Evolutionary conservation across 345 rosid species (phyloP).

Genomic region (Acer campestre): DNA sequence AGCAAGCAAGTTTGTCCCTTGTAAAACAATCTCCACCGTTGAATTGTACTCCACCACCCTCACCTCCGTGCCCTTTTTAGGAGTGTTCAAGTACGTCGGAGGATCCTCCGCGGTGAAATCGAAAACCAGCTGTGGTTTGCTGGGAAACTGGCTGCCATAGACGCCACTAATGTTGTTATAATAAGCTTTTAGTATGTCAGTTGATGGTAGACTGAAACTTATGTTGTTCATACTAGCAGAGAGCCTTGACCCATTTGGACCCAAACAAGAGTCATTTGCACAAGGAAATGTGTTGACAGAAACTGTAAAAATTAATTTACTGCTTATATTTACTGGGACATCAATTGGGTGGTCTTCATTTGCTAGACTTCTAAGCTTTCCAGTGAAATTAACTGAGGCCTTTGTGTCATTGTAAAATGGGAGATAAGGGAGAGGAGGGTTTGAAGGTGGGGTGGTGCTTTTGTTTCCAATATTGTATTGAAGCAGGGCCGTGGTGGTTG

Average conservation of each 20-base stretch:
- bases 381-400: slow-evolving; percentile 37
- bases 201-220: slow-evolving; percentile 33
- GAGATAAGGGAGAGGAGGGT: slow-evolving; percentile 36
- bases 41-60: slow-evolving; percentile 26
- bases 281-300: slow-evolving; percentile 47
- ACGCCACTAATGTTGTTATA: slow-evolving; percentile 27
- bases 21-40: slow-evolving; percentile 44
- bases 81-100: not conserved
- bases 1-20: slow-evolving; percentile 42
- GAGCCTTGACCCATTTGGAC: slow-evolving; percentile 27
- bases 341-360: slow-evolving; percentile 23
- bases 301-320: slow-evolving; percentile 37
- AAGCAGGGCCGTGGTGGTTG: slow-evolving; percentile 46
- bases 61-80: slow-evolving; percentile 27
- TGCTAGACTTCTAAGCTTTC: slow-evolving; percentile 27
- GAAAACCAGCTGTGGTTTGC: slow-evolving; percentile 29
- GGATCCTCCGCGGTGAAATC: slow-evolving; percentile 21
- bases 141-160: slow-evolving; percentile 30
- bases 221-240: slow-evolving; percentile 51
- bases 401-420: slow-evolving; percentile 42
- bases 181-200: slow-evolving; percentile 45
- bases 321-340: slow-evolving; percentile 43
- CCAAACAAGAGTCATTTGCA: slow-evolving; percentile 25
- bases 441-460: not conserved
- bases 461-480: slow-evolving; percentile 34